Conservation (phyloP, 495 filamentous ascomycete genomes). For the Elasticomyces elasticus region DNA sequence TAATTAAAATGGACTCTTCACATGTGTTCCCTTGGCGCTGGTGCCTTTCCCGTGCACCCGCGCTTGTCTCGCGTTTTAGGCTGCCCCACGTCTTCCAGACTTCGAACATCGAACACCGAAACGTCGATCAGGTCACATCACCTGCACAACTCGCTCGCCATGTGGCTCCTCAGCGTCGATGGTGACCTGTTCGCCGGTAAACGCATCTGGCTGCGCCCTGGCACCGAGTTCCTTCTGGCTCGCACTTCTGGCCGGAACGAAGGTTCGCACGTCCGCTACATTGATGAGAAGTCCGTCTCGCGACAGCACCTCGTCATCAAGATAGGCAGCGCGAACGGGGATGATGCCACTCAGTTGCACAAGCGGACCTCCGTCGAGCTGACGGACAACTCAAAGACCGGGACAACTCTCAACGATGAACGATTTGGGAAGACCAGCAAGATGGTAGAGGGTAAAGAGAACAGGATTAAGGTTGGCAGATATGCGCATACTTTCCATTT, state of each 20-base stretch:
- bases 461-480: constrained; percentile 57
- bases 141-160: no score
- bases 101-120: neutral
- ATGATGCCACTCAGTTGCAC: constrained; percentile 56
- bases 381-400: constrained; percentile 56
- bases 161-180: constrained; percentile 33
- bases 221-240: constrained; percentile 28
- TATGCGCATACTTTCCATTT: constrained; percentile 53
- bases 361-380: constrained; percentile 55
- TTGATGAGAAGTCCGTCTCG: constrained; percentile 69
- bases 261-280: constrained; percentile 19
- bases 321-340: constrained; percentile 53
- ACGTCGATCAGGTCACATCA: neutral
- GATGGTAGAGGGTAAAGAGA: constrained; percentile 35
- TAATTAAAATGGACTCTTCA: no score
- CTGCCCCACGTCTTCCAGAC: no score
- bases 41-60: no score
- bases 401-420: constrained; percentile 65
- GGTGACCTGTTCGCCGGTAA: constrained; percentile 30
- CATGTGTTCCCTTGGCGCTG: no score
- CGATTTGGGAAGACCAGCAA: constrained; percentile 47
- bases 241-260: constrained; percentile 24
- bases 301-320: constrained; percentile 75
- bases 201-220: constrained; percentile 32
- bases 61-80: no score